Conservation (phyloP, 108 stramenopile species). For the Pseudonitzschia pungens region DNA sequence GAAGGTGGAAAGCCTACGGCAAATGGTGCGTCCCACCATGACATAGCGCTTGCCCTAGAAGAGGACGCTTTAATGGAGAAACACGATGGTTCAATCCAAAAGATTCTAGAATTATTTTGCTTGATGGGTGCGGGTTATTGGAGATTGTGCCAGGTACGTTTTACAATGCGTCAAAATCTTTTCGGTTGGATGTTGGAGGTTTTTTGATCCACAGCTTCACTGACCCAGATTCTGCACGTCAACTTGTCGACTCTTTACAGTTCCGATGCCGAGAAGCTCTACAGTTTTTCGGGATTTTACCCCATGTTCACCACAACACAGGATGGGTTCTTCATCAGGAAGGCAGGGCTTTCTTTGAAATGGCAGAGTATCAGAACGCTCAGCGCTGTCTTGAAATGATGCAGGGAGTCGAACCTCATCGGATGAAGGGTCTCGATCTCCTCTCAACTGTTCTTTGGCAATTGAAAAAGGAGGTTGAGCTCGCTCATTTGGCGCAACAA, state of each 20-base stretch:
- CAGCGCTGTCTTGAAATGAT: slow-evolving; percentile 77
- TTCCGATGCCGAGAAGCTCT: slow-evolving; percentile 81
- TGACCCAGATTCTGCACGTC: background rate
- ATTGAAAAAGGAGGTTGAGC: slow-evolving; percentile 93
- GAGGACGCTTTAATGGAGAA: slow-evolving; percentile 26
- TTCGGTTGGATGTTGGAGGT: background rate
- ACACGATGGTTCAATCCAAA: slow-evolving; percentile 30
- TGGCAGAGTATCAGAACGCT: slow-evolving; percentile 91
- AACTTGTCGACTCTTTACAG: slow-evolving; percentile 14
- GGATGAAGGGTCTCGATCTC: slow-evolving; percentile 90
- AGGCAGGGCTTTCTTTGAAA: slow-evolving; percentile 92
- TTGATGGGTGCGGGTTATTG: slow-evolving; percentile 62
- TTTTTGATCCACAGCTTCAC: background rate
- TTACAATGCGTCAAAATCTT: background rate
- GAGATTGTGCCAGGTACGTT: slow-evolving; percentile 59
- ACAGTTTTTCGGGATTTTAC: slow-evolving; percentile 72
- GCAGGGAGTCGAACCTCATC: slow-evolving; percentile 87
- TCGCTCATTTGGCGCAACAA: slow-evolving; percentile 90
- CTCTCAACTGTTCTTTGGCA: slow-evolving; percentile 94
- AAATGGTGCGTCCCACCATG: background rate
- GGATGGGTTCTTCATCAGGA: slow-evolving; percentile 93
- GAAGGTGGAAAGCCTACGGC: slow-evolving; percentile 13
- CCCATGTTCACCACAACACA: slow-evolving; percentile 79
- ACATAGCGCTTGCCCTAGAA: slow-evolving; percentile 10
- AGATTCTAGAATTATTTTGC: slow-evolving; percentile 59